Evolutionary conservation across 2,329 filamentous ascomycete genomes (phyloP).

Genomic region (Thielaviopsis euricoi): DNA sequence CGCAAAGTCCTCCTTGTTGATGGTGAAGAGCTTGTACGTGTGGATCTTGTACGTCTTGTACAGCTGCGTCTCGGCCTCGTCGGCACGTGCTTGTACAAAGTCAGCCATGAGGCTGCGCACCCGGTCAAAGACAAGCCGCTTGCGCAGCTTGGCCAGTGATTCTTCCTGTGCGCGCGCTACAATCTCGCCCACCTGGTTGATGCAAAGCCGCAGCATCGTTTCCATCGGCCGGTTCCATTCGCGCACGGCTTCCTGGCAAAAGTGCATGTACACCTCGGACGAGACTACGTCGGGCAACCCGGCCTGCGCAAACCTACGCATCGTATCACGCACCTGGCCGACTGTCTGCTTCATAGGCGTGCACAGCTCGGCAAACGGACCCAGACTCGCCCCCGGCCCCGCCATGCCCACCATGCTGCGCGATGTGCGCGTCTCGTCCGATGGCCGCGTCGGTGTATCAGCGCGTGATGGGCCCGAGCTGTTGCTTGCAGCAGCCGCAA

Average conservation of each 20-base stretch:
- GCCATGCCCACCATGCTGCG: background rate
- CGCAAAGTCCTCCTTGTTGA: conserved; percentile 32
- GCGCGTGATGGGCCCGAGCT: background rate
- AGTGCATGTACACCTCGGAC: conserved; percentile 39
- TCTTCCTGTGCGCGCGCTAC: conserved; percentile 30
- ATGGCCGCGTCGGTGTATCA: background rate
- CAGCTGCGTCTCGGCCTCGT: conserved; percentile 23
- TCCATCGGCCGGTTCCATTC: conserved; percentile 41
- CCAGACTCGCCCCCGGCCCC: background rate
- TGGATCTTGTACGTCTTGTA: conserved; percentile 35
- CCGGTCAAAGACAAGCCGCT: conserved; percentile 33
- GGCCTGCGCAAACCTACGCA: conserved; percentile 34
- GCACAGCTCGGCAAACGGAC: conserved; percentile 24
- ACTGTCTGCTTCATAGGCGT: conserved; percentile 23
- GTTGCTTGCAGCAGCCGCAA: background rate
- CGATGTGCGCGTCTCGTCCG: background rate
- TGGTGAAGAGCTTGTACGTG: conserved; percentile 37
- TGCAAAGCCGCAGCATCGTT: conserved; percentile 30
- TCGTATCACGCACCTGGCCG: conserved; percentile 35
- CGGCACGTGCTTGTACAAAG: conserved; percentile 27
- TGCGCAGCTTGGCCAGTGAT: conserved; percentile 30
- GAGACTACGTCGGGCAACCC: conserved; percentile 44
- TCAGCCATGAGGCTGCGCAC: conserved; percentile 25
- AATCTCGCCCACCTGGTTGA: conserved; percentile 20
- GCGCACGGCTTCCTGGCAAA: conserved; percentile 38